phyloP scores from a whole-genome alignment of 1,139 yeast genomes.

The Pichia norvegensis region DNA sequence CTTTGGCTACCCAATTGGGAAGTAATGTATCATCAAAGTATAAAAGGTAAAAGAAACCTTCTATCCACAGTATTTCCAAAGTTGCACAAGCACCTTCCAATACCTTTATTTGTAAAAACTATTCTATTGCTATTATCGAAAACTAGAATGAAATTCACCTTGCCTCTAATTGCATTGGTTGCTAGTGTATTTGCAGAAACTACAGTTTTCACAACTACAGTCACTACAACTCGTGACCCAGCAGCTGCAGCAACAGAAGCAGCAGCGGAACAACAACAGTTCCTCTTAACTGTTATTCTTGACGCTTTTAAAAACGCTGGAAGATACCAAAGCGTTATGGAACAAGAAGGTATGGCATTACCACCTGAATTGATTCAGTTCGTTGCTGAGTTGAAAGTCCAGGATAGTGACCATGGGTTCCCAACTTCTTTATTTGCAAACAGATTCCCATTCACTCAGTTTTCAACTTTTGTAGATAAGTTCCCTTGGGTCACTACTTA shows the following conservation, averaged over 20 bases:
- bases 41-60: neutral
- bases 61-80: too few species aligned
- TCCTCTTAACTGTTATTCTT: constrained; percentile 27
- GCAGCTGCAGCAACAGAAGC: constrained; percentile 24
- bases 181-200: neutral
- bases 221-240: neutral
- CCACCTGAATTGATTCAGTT: constrained; percentile 31
- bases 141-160: neutral
- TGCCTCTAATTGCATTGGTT: neutral
- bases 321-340: constrained; percentile 29
- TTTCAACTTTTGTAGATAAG: constrained; percentile 33
- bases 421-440: constrained; percentile 28
- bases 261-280: constrained; percentile 25
- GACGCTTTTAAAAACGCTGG: constrained; percentile 26
- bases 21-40: neutral
- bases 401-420: constrained; percentile 13
- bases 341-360: constrained; percentile 24
- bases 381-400: constrained; percentile 22
- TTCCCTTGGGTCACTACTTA: constrained; percentile 39
- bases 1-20: constrained; percentile 11
- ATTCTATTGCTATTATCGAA: neutral
- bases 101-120: neutral
- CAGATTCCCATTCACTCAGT: constrained; percentile 36
- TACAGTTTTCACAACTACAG: neutral
- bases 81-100: too few species aligned